These are phyloP conservation scores for Erysimum cheiranthoides DNA, from an alignment of 345 rosid genomes.

Conservation along the genomic window DNA sequence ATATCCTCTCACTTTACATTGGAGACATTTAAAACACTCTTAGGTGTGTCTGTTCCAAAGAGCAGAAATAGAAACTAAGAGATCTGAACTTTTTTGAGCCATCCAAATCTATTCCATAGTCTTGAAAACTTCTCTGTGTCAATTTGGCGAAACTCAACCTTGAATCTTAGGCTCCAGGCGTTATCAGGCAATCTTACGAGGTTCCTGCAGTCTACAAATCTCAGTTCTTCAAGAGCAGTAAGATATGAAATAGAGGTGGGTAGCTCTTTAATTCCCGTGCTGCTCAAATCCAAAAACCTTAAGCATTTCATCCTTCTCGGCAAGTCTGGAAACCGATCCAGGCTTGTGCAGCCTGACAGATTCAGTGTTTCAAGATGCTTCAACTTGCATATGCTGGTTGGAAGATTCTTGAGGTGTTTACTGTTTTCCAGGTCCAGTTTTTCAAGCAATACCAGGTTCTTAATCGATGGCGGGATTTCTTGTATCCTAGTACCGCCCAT, in stretches of 20 bases:
- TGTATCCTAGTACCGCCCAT: constrained; percentile 39
- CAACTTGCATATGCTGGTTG: constrained; percentile 39
- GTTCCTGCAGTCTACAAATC: constrained; percentile 15
- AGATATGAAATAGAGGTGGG: constrained; percentile 24
- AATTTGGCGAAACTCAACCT: constrained; percentile 39
- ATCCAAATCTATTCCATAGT: constrained; percentile 35
- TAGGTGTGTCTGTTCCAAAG: too few species aligned
- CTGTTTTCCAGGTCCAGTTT: constrained; percentile 41
- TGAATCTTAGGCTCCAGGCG: constrained; percentile 31
- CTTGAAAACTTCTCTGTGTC: constrained; percentile 37
- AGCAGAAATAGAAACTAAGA: too few species aligned
- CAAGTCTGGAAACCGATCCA: constrained; percentile 23
- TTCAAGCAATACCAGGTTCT: constrained; percentile 30
- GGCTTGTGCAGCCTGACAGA: constrained; percentile 40
- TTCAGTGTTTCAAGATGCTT: constrained; percentile 43
- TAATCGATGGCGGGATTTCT: constrained; percentile 39
- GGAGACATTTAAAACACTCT: too few species aligned
- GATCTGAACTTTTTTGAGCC: constrained; percentile 35
- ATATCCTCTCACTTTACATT: too few species aligned
- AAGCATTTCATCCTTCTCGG: constrained; percentile 41
- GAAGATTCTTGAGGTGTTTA: constrained; percentile 17
- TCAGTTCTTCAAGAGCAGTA: constrained; percentile 42
- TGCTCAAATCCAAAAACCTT: constrained; percentile 37
- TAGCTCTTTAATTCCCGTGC: constrained; percentile 22
- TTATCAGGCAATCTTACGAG: constrained; percentile 34